Evolutionary conservation across 2,329 filamentous ascomycete species (phyloP), one percentile per base, ranked within the genome.

Genomic region (Talaromyces piceae): DNA sequence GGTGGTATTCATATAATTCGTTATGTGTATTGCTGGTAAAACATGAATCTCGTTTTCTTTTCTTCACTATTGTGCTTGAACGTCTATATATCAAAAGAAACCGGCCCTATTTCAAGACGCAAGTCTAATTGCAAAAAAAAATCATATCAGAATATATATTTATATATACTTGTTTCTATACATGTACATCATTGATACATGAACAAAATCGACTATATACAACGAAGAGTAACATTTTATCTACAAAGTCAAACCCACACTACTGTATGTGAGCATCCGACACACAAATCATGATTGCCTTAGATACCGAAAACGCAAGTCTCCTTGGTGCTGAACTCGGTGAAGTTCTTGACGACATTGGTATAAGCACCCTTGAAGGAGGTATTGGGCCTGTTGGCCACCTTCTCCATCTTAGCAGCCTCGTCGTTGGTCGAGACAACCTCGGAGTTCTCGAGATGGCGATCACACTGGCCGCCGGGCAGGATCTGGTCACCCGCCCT

Each of bases 281-380:
- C 12, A 5, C 33, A 37, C 12, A 7, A 37, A 4, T 6, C 33
- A 20, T 8, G n/a, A 11, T 18, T 22, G n/a, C 3, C n/a, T 22
- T n/a, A 3, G n/a, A 25, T 8, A 7, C 39, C 28, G 39, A 30
- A 43, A 18, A n/a, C 16, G 9, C 50, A 52, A 23, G 22, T 33
- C 8, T 47, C 50, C 37, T 37, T 52, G 13, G 50, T 52, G 37
- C 33, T 48, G 13, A 52, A 52, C 26, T 52, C 44, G 1, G 4
- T 18, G 26, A 30, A 41, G 28, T 47, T 28, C 8, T 43, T 52
- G 20, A 52, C 25, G 18, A 52, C 44, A 13, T 52, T 52, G 18
- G 44, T 43, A 28, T 52, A 52, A 12, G 41, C 47, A 7, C 44
- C 33, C 28, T 47, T 47, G 22, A 52, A 44, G 3, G 50, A 47